Evolutionary conservation across 2,329 filamentous ascomycete genomes (phyloP).

Genomic region (Apiospora sp.): DNA sequence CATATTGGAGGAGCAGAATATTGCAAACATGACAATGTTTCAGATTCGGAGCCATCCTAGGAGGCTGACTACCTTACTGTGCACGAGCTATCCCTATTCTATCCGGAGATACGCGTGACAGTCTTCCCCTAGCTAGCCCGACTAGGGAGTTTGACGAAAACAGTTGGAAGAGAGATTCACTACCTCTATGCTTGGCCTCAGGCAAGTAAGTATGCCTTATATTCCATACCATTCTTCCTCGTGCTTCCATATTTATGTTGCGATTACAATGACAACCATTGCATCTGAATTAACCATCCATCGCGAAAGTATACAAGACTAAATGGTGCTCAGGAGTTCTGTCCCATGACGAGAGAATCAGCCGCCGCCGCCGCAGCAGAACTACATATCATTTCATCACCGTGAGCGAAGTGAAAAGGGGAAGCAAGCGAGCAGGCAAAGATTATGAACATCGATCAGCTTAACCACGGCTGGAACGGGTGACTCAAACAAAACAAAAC

Average conservation of each 20-base stretch:
- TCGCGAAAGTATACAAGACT: not conserved
- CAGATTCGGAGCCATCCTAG: too few species aligned
- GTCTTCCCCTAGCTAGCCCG: too few species aligned
- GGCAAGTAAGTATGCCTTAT: too few species aligned
- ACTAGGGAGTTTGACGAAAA: too few species aligned
- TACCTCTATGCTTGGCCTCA: too few species aligned
- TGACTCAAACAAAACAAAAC: not conserved
- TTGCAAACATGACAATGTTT: too few species aligned
- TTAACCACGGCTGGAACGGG: not conserved
- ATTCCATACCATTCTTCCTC: too few species aligned
- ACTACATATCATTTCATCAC: not conserved
- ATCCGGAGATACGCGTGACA: too few species aligned
- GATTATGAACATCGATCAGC: not conserved
- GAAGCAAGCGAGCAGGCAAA: not conserved
- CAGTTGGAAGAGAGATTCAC: too few species aligned
- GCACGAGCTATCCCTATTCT: not conserved
- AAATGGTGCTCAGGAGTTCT: not conserved
- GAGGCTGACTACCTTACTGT: not conserved
- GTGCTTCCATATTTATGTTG: too few species aligned
- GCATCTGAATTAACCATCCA: not conserved
- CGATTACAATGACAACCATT: too few species aligned
- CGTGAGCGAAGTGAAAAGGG: not conserved
- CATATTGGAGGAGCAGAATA: too few species aligned
- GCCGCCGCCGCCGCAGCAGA: not conserved
- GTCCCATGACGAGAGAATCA: not conserved